Conservation (phyloP, 2,329 filamentous ascomycete species). For the Moelleriella libera region DNA sequence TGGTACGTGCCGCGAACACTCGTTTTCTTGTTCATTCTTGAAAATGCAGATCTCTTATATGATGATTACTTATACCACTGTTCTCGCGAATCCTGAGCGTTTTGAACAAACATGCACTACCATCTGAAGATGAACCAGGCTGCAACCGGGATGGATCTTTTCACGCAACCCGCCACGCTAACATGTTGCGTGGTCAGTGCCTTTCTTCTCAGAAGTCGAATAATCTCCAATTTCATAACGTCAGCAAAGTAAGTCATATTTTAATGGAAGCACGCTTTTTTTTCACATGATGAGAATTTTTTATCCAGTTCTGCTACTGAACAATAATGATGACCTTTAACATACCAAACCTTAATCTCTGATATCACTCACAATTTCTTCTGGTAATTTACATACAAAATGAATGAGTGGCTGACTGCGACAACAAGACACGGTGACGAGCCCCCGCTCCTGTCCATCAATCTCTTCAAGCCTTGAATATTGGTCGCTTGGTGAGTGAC, state of each 20-base stretch:
- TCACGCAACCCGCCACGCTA: neutral
- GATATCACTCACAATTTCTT: conserved; percentile 21
- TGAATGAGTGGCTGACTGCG: no score
- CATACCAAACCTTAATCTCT: conserved; percentile 53
- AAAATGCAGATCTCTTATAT: conserved; percentile 12
- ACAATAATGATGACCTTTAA: conserved; percentile 46
- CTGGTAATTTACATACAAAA: no score
- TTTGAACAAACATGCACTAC: conserved; percentile 60
- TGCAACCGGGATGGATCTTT: neutral
- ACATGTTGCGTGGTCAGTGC: no score
- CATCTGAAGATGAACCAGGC: conserved; percentile 38
- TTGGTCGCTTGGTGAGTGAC: neutral
- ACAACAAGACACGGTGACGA: no score
- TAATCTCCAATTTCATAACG: neutral
- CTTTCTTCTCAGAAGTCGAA: no score
- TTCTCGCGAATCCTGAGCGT: conserved; percentile 50
- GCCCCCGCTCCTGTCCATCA: no score
- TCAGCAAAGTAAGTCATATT: neutral
- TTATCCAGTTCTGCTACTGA: conserved; percentile 68
- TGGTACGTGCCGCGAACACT: neutral
- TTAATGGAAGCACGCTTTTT: neutral
- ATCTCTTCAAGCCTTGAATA: no score
- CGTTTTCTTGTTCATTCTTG: neutral
- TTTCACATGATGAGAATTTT: conserved; percentile 46
- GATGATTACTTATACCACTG: conserved; percentile 44